Conservation (phyloP, 108 stramenopile genomes). For the Epithemia pelagica region DNA sequence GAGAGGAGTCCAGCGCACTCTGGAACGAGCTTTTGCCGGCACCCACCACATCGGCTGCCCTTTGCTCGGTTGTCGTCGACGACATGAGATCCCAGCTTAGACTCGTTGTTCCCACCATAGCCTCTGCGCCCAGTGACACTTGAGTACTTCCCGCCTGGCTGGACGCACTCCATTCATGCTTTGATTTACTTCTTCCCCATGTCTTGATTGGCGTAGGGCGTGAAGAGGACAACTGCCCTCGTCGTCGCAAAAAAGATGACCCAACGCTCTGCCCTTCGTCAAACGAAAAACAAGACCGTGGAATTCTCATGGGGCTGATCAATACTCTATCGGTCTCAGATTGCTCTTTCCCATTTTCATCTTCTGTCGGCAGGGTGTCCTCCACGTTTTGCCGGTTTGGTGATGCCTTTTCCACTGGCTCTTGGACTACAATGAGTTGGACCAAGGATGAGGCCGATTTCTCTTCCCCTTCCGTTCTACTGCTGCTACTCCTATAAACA, state of each 20-base stretch:
- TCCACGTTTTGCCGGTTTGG: background rate
- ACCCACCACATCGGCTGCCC: background rate
- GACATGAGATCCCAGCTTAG: background rate
- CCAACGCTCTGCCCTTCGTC: background rate
- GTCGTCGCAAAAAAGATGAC: background rate
- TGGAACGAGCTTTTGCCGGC: background rate
- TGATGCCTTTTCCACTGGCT: background rate
- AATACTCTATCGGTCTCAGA: background rate
- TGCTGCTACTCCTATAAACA: background rate
- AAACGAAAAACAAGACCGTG: slow-evolving; percentile 13
- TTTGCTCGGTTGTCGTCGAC: background rate
- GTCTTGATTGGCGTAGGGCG: no score
- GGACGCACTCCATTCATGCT: background rate
- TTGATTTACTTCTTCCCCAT: background rate
- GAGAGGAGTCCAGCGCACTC: background rate
- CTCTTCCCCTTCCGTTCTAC: background rate
- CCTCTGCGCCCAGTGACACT: background rate
- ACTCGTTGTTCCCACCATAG: slow-evolving; percentile 10
- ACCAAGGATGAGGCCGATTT: background rate
- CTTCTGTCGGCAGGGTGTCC: background rate
- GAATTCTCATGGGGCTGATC: background rate
- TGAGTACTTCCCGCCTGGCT: background rate
- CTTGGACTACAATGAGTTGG: no score
- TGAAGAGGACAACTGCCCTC: background rate
- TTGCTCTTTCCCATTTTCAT: background rate